Evolutionary conservation across 2,329 filamentous ascomycete species (phyloP).

Genomic region (Cladosporium sp.): DNA sequence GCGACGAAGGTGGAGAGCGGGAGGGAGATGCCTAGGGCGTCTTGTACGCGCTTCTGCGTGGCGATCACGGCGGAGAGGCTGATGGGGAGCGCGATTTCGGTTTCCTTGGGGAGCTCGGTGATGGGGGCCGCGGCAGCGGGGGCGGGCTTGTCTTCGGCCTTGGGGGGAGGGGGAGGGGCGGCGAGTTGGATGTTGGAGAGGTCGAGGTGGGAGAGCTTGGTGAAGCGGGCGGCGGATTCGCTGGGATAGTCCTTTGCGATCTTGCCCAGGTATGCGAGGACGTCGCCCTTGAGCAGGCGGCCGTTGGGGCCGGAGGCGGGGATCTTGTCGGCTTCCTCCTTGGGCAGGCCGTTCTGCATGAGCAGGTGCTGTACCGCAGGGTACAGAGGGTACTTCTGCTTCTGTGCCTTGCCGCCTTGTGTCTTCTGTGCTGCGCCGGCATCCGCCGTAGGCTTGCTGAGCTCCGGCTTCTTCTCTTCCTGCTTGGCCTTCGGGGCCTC

Average conservation of each 20-base stretch:
- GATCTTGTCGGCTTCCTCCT: constrained; percentile 72
- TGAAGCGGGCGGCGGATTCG: constrained; percentile 63
- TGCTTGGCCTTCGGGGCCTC: constrained; percentile 16
- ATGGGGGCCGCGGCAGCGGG: constrained; percentile 30
- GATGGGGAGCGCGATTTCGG: constrained; percentile 65
- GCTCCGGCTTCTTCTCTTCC: constrained; percentile 21
- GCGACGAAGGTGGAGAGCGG: constrained; percentile 82
- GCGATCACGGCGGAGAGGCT: constrained; percentile 73
- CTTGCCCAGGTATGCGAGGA: constrained; percentile 79
- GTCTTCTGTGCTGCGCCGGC: constrained; percentile 15
- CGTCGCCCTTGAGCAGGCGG: constrained; percentile 88
- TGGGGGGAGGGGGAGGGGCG: constrained; percentile 27
- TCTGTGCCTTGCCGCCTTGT: constrained; percentile 45
- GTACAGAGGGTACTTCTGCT: constrained; percentile 65
- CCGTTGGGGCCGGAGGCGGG: constrained; percentile 81
- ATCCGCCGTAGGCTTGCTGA: constrained; percentile 28
- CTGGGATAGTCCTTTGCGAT: constrained; percentile 68
- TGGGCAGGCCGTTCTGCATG: constrained; percentile 68
- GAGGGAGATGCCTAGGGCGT: constrained; percentile 70
- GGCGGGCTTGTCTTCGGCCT: constrained; percentile 41
- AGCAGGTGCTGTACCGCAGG: constrained; percentile 82
- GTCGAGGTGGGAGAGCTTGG: constrained; percentile 76
- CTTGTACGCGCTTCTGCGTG: constrained; percentile 72
- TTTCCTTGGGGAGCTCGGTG: constrained; percentile 40
- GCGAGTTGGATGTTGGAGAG: constrained; percentile 91